Evolutionary conservation across 2,329 filamentous ascomycete species (phyloP), one percentile per base, ranked within the genome.

Genomic region (Talaromyces sp.): DNA sequence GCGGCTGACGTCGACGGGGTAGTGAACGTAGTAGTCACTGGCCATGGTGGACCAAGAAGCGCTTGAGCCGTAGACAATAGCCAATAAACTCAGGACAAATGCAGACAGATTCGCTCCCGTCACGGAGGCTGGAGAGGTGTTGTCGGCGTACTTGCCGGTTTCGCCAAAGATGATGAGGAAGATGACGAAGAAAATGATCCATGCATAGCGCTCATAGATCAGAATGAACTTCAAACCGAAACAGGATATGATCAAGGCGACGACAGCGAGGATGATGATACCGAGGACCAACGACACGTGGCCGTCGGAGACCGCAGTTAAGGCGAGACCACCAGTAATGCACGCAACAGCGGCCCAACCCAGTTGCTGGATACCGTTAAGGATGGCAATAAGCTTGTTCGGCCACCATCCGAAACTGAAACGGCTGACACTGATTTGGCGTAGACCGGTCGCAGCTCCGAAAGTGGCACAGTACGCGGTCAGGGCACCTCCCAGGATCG

Each of bases 341-440:
- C 72, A 75, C 0, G 65, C 66, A 31, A 77, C 73, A 3, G 68
- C 71, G 13, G 63, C 73, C 74, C 72, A 74, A 66, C 68, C 75
- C 67, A 73, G 60, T 60, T 73, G 71, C 59, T 71, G 64, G 37
- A 73, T 80, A 72, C 73, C 71, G 41, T 79, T 79, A 19, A 78
- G 69, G 19, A 73, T 78, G 66, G 82, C 82, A 63, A 84, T 79
- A 45, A 84, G 69, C 70, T 83, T 83, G 65, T 78, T 80, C 1
- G 83, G 83, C 76, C 79, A 85, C 78, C 80, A 85, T 27, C 83
- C 83, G 50, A 85, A 79, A 39, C 77, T 79, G 72, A 82, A 85
- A 50, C 83, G 78, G 37, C 77, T 78, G 50, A 85, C 81, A 61
- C 80, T 82, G 65, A 85, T 80, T 69, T 85, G 82, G 63, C 83